Percentiles rank a stretch among this genome's conserved stretches.
These are phyloP conservation scores for Aeminium ludgeri DNA, from an alignment of 495 filamentous ascomycete species.

Conservation along the genomic window DNA sequence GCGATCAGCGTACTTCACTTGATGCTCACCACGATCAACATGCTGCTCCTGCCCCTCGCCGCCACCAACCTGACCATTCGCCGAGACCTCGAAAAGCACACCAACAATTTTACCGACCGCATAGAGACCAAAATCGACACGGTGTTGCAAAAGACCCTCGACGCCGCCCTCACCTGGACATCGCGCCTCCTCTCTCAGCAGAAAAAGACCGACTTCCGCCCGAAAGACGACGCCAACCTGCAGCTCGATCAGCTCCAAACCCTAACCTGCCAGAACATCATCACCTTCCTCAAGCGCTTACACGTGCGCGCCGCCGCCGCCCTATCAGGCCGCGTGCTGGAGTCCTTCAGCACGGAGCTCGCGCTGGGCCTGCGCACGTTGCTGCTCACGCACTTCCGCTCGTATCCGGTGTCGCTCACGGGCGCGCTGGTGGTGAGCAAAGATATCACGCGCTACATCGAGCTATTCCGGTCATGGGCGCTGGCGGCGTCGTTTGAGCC, in stretches of 20 bases:
- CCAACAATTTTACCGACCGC: constrained; percentile 49
- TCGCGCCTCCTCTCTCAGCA: constrained; percentile 57
- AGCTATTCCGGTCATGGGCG: constrained; percentile 47
- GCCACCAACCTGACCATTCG: constrained; percentile 75
- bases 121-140: constrained; percentile 80
- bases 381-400: constrained; percentile 84
- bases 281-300: constrained; percentile 53
- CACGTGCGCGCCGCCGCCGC: constrained; percentile 44
- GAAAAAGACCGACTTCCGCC: constrained; percentile 84
- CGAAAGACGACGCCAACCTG: constrained; percentile 59
- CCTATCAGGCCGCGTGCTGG: constrained; percentile 57
- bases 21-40: constrained; percentile 78
- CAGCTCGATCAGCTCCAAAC: constrained; percentile 74
- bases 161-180: constrained; percentile 66
- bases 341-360: constrained; percentile 66
- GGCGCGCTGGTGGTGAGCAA: constrained; percentile 91
- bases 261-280: constrained; percentile 63
- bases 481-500: constrained; percentile 62
- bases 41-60: constrained; percentile 78
- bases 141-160: constrained; percentile 73
- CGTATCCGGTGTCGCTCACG: constrained; percentile 75
- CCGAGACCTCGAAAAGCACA: constrained; percentile 76
- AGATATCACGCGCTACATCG: constrained; percentile 82
- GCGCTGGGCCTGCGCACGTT: constrained; percentile 58
- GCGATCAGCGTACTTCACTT: constrained; percentile 82